Evolutionary conservation across 2,329 filamentous ascomycete species (phyloP), one percentile per base, ranked within the genome.

Genomic region (Sclerotinia borealis): DNA sequence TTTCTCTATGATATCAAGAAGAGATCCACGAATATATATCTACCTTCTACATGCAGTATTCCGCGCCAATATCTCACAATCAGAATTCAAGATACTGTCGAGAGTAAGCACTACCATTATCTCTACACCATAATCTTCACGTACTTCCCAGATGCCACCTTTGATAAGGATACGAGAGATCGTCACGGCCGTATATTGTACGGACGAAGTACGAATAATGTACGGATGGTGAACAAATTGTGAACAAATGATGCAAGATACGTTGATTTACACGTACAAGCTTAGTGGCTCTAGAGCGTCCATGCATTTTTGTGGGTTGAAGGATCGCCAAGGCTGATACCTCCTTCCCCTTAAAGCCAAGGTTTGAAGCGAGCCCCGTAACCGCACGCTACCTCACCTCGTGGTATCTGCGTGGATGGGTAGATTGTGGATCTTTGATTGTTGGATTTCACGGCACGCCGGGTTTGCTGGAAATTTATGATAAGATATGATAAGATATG

Each of bases 221-320:
- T n/a, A n/a, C n/a, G n/a, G n/a, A n/a, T n/a, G n/a, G n/a, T n/a
- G n/a, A n/a, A n/a, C n/a, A n/a, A 27, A 52, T 31, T 9, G 31
- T 27, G 11, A 31, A 29, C 3, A 31, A 4, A 27, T 17, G 4
- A 45, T 47, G 55, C 29, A 58, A 27, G 41, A 47, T 36, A 29
- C 25, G 39, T 31, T 47, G 13, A 36, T 47, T 58, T 43, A 58
- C 19, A 47, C 41, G 39, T 22, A 47, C 3, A 36, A 45, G 37
- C 17, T 13, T 27, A 0, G 13, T 55, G 27, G 54, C 54, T 17
- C 22, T 22, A 1, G 19, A 58, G 36, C 39, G 41, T 36, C 39
- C 54, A 34, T 58, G 54, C 54, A 58, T 34, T 25, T 58, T 54
- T 45, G 27, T 45, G 54, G 39, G 41, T 25, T 43, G 54, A 58